A percentile compares a stretch with the other conserved stretches of the same genome.
Conservation (phyloP, 208 protist species). For the Phytomonas sp. region DNA sequence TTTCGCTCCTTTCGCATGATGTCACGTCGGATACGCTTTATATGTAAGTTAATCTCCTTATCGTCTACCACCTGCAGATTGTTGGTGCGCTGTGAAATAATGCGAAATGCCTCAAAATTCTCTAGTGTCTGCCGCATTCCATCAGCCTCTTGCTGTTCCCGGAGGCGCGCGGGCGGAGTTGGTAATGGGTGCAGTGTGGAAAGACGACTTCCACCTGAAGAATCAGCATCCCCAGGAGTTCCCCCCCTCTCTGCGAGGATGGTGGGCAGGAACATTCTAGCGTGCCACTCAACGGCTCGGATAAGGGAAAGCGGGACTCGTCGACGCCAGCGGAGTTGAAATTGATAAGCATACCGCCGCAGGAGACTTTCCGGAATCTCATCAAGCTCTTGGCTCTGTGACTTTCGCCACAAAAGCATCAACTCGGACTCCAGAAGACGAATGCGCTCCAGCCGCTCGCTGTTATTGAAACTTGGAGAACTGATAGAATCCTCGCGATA, state of each 20-base stretch:
- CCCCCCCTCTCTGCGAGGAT: conserved; percentile 15
- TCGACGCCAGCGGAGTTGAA: conserved; percentile 70
- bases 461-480: conserved; percentile 4
- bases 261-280: conserved; percentile 44
- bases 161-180: conserved; percentile 50
- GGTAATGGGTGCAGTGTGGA: background rate
- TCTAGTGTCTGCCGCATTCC: conserved; percentile 75
- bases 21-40: conserved; percentile 56
- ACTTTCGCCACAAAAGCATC: conserved; percentile 47
- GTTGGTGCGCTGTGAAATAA: conserved; percentile 83
- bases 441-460: conserved; percentile 55
- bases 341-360: conserved; percentile 82
- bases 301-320: conserved; percentile 57
- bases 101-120: conserved; percentile 81
- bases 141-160: conserved; percentile 59
- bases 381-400: conserved; percentile 58
- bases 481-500: background rate
- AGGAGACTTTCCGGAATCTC: conserved; percentile 76
- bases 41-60: conserved; percentile 82
- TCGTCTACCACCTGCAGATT: conserved; percentile 87
- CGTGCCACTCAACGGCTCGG: conserved; percentile 81
- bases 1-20: conserved; percentile 36
- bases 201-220: background rate
- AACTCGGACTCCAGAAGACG: conserved; percentile 56
- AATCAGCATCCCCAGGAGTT: background rate